These are phyloP conservation scores for Sugiyamaella neomexicana DNA, from an alignment of 1,139 yeast species.

Conservation along the genomic window DNA sequence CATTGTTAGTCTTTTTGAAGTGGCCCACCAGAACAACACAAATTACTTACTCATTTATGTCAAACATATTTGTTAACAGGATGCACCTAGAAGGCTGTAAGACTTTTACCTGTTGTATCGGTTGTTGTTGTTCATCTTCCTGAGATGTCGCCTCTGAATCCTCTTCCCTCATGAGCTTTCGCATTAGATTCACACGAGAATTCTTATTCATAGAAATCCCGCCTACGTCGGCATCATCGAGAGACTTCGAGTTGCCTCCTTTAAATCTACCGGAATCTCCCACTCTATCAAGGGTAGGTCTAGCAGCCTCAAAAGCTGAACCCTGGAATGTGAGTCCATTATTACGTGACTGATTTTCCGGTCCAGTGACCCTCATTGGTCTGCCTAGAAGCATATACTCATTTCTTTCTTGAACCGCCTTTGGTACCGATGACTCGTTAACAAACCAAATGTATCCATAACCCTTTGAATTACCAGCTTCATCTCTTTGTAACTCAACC, in stretches of 20 bases:
- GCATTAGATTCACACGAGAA: slow-evolving; percentile 38
- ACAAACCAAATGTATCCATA: slow-evolving; percentile 35
- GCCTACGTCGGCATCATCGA: slow-evolving; percentile 35
- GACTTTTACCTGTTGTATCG: neutral
- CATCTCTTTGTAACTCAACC: slow-evolving; percentile 37
- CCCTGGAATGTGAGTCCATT: slow-evolving; percentile 20
- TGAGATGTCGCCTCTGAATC: slow-evolving; percentile 24
- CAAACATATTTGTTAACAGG: slow-evolving; percentile 42
- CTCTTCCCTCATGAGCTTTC: slow-evolving; percentile 40
- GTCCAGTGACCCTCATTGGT: slow-evolving; percentile 33
- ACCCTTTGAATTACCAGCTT: slow-evolving; percentile 41
- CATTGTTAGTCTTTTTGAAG: slow-evolving; percentile 3
- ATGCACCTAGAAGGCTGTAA: slow-evolving; percentile 35
- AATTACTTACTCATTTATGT: slow-evolving; percentile 37
- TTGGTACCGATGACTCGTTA: slow-evolving; percentile 18
- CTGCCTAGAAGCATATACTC: slow-evolving; percentile 41
- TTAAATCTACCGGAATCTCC: slow-evolving; percentile 7
- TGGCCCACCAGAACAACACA: neutral
- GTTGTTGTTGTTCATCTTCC: neutral
- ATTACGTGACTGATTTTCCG: slow-evolving; percentile 32
- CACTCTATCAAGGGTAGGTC: neutral
- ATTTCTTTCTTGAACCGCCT: slow-evolving; percentile 39
- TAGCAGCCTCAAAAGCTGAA: slow-evolving; percentile 19
- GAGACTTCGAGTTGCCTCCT: slow-evolving; percentile 6
- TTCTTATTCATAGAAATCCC: slow-evolving; percentile 34